Evolutionary conservation across 2,329 filamentous ascomycete genomes (phyloP).

Genomic region (Fusarium mundagurra): DNA sequence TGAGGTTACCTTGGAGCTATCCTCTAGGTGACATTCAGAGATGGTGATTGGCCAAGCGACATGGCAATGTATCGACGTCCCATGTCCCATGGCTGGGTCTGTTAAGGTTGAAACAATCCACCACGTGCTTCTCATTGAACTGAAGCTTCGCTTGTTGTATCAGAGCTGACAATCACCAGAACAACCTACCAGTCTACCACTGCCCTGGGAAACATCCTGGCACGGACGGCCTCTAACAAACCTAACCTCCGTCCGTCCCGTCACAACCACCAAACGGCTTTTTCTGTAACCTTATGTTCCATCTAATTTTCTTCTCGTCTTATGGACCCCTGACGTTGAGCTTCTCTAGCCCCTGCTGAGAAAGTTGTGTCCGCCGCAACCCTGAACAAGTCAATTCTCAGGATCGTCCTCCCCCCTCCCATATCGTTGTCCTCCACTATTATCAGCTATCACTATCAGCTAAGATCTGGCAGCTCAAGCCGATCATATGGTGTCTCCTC

Average conservation of each 20-base stretch:
- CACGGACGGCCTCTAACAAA: slow-evolving; percentile 2
- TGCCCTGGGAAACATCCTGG: slow-evolving; percentile 16
- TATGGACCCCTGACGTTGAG: slow-evolving; percentile 8
- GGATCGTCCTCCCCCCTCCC: slow-evolving; percentile 18
- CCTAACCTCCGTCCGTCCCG: background rate
- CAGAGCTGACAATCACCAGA: background rate
- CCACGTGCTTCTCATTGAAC: slow-evolving; percentile 26
- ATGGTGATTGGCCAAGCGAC: slow-evolving; percentile 1
- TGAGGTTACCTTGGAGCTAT: slow-evolving; percentile 26
- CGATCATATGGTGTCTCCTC: slow-evolving; percentile 36
- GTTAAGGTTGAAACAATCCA: slow-evolving; percentile 27
- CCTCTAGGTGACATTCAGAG: slow-evolving; percentile 15
- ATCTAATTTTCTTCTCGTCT: slow-evolving; percentile 5
- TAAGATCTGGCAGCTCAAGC: slow-evolving; percentile 29
- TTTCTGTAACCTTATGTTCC: background rate
- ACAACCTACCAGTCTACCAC: slow-evolving; percentile 1
- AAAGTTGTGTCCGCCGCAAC: slow-evolving; percentile 16
- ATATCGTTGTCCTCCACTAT: slow-evolving; percentile 23
- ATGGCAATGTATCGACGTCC: background rate
- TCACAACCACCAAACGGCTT: slow-evolving; percentile 7
- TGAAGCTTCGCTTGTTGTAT: slow-evolving; percentile 9
- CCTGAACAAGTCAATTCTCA: slow-evolving; percentile 24
- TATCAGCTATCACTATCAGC: slow-evolving; percentile 14
- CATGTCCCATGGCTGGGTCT: slow-evolving; percentile 6
- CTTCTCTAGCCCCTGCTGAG: slow-evolving; percentile 10